A percentile compares a stretch with the other conserved stretches of the same genome.
Evolutionary conservation across 495 filamentous ascomycete genomes (phyloP).

Genomic region (Aspergillus leporis): DNA sequence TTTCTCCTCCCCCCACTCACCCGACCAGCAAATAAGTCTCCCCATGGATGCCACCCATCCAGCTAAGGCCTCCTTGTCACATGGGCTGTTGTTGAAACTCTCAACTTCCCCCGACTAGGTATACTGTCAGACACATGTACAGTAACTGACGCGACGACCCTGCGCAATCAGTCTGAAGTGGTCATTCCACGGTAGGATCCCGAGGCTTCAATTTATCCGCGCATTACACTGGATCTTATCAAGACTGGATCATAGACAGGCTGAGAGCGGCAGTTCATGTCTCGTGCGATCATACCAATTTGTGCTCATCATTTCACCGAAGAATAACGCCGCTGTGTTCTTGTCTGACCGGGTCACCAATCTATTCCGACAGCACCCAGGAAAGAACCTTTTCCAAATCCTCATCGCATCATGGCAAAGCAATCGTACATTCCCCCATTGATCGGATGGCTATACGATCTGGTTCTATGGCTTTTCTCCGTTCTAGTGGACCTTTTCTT

Average conservation of each 20-base stretch:
- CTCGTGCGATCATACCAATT: background rate
- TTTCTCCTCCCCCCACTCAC: conserved; percentile 1
- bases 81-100: conserved; percentile 4
- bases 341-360: background rate
- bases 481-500: conserved; percentile 94
- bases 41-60: background rate
- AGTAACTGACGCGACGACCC: background rate
- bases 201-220: background rate
- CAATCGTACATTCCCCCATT: conserved; percentile 32
- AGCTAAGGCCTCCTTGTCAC: conserved; percentile 1
- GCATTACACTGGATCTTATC: background rate
- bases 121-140: background rate
- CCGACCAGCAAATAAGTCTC: too few relatives aligned
- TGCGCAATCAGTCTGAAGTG: background rate
- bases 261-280: background rate
- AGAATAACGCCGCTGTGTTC: conserved; percentile 5
- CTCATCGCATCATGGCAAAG: conserved; percentile 18
- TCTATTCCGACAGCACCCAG: background rate
- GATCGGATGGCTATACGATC: conserved; percentile 76
- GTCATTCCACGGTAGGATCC: background rate
- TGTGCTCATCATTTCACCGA: conserved; percentile 1
- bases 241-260: background rate
- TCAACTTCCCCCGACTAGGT: background rate
- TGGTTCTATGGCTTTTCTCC: conserved; percentile 78
- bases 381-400: background rate